Evolutionary conservation across 345 rosid genomes (phyloP).

Genomic region (Mercurialis annua): DNA sequence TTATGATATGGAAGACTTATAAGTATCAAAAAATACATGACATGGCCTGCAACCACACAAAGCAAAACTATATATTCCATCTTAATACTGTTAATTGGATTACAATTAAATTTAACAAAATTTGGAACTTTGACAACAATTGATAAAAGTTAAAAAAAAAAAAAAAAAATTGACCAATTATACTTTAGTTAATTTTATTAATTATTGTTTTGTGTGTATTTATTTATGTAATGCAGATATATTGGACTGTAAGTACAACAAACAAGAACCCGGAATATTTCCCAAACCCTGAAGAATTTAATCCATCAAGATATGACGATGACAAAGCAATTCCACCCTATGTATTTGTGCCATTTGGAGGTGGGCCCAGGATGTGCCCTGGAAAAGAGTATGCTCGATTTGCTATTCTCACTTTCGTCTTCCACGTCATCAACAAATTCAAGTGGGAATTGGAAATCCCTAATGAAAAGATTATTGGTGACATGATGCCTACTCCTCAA

Average conservation of each 20-base stretch:
- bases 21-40: no score
- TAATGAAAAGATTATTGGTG: constrained; percentile 30
- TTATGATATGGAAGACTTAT: no score
- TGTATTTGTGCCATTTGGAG: constrained; percentile 47
- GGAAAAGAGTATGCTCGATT: constrained; percentile 50
- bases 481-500: constrained; percentile 50
- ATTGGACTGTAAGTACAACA: constrained; percentile 46
- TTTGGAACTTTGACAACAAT: no score
- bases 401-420: constrained; percentile 38
- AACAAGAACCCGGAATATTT: constrained; percentile 42
- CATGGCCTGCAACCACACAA: no score
- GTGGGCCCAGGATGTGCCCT: constrained; percentile 45
- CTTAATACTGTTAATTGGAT: no score
- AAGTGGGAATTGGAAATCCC: constrained; percentile 32
- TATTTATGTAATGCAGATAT: constrained; percentile 21
- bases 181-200: no score
- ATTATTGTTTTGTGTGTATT: neutral
- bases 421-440: constrained; percentile 36
- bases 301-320: constrained; percentile 40
- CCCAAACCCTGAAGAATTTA: constrained; percentile 33
- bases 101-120: no score
- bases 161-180: no score
- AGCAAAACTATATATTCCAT: no score
- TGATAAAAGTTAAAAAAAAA: no score
- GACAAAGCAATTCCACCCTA: constrained; percentile 28